phyloP scores from a whole-genome alignment of 2,329 filamentous ascomycete species.

The Penicillium sp. region DNA sequence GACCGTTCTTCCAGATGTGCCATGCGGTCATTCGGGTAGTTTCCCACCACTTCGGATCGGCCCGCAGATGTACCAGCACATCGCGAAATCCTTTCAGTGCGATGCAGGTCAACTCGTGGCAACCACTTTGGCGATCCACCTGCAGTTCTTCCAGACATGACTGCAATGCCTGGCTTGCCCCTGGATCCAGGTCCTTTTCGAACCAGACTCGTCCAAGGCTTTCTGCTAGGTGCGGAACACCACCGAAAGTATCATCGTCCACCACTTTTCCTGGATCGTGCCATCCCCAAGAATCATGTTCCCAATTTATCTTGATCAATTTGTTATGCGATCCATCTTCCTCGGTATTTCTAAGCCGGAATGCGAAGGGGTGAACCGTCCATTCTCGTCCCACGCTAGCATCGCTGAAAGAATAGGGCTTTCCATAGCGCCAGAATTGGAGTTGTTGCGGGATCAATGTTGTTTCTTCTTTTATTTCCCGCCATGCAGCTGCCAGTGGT shows the following conservation, averaged over 20 bases:
- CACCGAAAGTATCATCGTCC: slow-evolving; percentile 49
- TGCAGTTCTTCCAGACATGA: slow-evolving; percentile 53
- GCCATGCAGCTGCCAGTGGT: slow-evolving; percentile 60
- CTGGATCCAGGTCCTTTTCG: slow-evolving; percentile 52
- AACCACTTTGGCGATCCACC: slow-evolving; percentile 60
- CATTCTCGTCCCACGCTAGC: slow-evolving; percentile 56
- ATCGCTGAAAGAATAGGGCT: slow-evolving; percentile 60
- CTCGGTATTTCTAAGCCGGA: slow-evolving; percentile 41
- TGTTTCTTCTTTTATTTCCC: slow-evolving; percentile 66
- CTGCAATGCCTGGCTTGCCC: slow-evolving; percentile 49
- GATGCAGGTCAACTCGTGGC: slow-evolving; percentile 57
- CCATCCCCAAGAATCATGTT: slow-evolving; percentile 62
- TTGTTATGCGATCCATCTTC: slow-evolving; percentile 39
- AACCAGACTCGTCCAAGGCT: slow-evolving; percentile 63
- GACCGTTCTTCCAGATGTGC: slow-evolving; percentile 65
- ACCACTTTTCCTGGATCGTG: slow-evolving; percentile 54
- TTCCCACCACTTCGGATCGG: slow-evolving; percentile 53
- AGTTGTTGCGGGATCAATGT: slow-evolving; percentile 51
- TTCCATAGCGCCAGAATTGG: slow-evolving; percentile 57
- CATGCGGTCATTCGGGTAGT: slow-evolving; percentile 59
- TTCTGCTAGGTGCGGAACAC: slow-evolving; percentile 60
- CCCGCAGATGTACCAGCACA: slow-evolving; percentile 36
- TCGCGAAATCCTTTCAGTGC: slow-evolving; percentile 54
- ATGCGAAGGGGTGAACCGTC: slow-evolving; percentile 65
- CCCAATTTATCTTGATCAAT: slow-evolving; percentile 60